Base-by-base conservation (phyloP, 164 flowering plant species). In the Amborella trichopoda region DNA sequence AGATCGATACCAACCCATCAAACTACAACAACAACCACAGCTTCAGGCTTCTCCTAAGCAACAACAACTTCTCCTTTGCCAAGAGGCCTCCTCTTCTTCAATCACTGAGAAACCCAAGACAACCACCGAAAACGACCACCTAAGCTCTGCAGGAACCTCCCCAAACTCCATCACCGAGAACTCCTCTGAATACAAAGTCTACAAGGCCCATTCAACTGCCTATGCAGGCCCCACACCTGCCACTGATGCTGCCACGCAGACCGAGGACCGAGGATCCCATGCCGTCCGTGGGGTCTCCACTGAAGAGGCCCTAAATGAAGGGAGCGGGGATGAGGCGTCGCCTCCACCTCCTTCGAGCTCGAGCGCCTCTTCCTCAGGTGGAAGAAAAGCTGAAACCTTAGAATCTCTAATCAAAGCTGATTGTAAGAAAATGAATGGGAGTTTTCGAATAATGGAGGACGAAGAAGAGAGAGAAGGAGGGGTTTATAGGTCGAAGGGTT, bases 331-430 rank as follows among this genome's bases (percentile, higher is more conserved):
- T 52, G 46, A 40, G 28, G 71, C 63, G 23, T 58, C 71, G 11
- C 62, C 71, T 53, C 78, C 94, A 1, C 84, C 94, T 26, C 70
- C 79, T 21, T 78, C 77, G 18, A 58, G 76, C 26, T 66, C 82
- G 19, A 73, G 83, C 6, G 78, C 85, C 63, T 71, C 79, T 10
- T 84, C 93, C n/a, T 82, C 88, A 0, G 73, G 75, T 36, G 83
- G 83, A 37, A 5, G 41, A 37, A 49, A 77, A 78, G 67, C 71
- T 2, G 94, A 84, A 23, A 93, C 99, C 3, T 65, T 93, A 63
- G 99, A 93, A 57, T 78, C 95, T 26, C 57, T 88, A 44, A 88
- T 93, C 32, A 82, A 80, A 64, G 80, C 95, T 30, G 96, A 91
- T 62, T 81, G 62, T 27, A 72, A 60, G 38, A 18, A n/a, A n/a